These are phyloP conservation scores for Exophiala aquamarina DNA, from an alignment of 2,329 filamentous ascomycete genomes.

Conservation along the genomic window DNA sequence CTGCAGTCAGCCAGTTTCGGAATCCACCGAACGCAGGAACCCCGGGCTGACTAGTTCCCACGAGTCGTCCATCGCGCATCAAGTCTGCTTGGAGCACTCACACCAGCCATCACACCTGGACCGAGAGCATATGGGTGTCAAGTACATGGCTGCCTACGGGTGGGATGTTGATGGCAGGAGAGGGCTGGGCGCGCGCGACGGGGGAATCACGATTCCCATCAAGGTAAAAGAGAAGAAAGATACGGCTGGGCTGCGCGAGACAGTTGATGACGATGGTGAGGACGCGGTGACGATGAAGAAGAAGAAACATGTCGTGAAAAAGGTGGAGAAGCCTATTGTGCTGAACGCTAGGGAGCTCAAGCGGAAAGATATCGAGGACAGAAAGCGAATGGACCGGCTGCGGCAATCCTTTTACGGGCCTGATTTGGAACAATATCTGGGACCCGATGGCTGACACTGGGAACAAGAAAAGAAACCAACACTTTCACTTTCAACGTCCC, in stretches of 20 bases:
- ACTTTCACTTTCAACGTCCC: too few species aligned
- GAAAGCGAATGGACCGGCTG: constrained; percentile 62
- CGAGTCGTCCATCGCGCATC: constrained; percentile 56
- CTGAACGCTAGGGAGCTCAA: constrained; percentile 71
- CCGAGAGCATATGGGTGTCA: constrained; percentile 55
- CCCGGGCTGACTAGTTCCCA: constrained; percentile 41
- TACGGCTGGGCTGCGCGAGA: constrained; percentile 69
- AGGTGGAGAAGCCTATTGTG: constrained; percentile 39
- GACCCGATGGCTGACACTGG: constrained; percentile 31
- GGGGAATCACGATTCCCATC: constrained; percentile 74
- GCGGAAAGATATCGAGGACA: constrained; percentile 62
- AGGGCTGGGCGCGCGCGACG: constrained; percentile 69
- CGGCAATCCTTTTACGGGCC: constrained; percentile 71
- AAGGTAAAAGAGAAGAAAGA: constrained; percentile 71
- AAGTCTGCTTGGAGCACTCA: constrained; percentile 56
- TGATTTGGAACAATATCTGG: constrained; percentile 75
- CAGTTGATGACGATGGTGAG: constrained; percentile 22
- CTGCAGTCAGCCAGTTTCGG: constrained; percentile 57
- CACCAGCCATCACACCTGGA: constrained; percentile 60
- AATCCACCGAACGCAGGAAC: not conserved
- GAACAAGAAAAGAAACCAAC: too few species aligned
- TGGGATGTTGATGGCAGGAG: constrained; percentile 62
- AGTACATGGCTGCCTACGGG: constrained; percentile 57
- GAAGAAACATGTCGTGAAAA: constrained; percentile 31
- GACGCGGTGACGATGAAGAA: constrained; percentile 5